Percentiles rank a stretch among this genome's conserved stretches.
Evolutionary conservation across 495 filamentous ascomycete genomes (phyloP).

Genomic region (Aspergillus panamensis): DNA sequence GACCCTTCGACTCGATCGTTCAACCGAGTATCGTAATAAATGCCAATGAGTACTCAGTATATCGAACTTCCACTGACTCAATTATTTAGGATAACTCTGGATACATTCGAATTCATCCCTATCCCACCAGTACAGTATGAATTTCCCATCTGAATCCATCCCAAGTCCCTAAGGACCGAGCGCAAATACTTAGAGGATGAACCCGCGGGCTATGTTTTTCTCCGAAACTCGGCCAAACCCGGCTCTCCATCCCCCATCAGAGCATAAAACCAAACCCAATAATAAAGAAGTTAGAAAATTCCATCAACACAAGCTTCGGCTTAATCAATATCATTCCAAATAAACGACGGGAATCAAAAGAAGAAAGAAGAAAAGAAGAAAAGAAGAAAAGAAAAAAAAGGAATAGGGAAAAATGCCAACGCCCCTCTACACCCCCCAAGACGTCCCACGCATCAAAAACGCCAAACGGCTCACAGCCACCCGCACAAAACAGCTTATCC

Average conservation of each 20-base stretch:
- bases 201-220: neutral
- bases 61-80: too few species aligned
- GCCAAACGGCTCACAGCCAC: constrained; percentile 33
- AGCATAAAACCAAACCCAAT: too few species aligned
- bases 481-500: constrained; percentile 39
- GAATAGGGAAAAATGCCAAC: constrained; percentile 4
- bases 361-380: neutral
- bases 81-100: too few species aligned
- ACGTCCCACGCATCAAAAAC: constrained; percentile 32
- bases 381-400: neutral
- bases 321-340: neutral
- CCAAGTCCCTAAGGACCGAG: too few species aligned
- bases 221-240: neutral
- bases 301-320: too few species aligned
- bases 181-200: neutral
- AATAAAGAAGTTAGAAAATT: too few species aligned
- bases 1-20: too few species aligned
- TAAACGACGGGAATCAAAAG: neutral
- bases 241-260: neutral
- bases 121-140: too few species aligned
- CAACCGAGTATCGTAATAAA: too few species aligned
- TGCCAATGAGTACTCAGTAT: too few species aligned
- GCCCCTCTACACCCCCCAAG: constrained; percentile 26
- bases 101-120: too few species aligned
- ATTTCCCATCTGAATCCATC: too few species aligned